Conservation (phyloP, 1,284 basidiomycete species). For the Agroathelia rolfsii region DNA sequence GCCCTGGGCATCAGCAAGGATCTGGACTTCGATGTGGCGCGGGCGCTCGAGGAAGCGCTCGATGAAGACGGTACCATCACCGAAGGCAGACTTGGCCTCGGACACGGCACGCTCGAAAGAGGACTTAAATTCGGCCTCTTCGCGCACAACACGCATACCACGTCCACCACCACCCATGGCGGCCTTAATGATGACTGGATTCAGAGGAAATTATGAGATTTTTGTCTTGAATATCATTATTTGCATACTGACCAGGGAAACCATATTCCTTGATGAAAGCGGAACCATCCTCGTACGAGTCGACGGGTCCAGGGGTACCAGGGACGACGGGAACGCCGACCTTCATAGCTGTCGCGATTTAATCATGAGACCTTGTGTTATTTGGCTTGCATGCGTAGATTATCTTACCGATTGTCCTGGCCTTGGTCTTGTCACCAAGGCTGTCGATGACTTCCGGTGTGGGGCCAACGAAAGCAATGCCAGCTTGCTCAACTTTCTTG, state of each 20-base stretch:
- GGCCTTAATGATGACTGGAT: conserved; percentile 87
- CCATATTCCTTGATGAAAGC: conserved; percentile 91
- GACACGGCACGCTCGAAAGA: conserved; percentile 90
- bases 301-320: conserved; percentile 93
- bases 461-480: conserved; percentile 95
- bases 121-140: conserved; percentile 84
- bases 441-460: conserved; percentile 95
- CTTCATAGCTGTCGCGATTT: conserved; percentile 53
- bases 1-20: conserved; percentile 84
- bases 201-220: conserved; percentile 1
- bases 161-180: conserved; percentile 98
- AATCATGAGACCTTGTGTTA: conserved; percentile 4
- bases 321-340: conserved; percentile 94
- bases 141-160: conserved; percentile 96
- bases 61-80: conserved; percentile 97
- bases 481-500: conserved; percentile 92
- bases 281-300: conserved; percentile 72
- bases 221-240: no score
- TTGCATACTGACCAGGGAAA: conserved; percentile 78
- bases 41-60: conserved; percentile 96
- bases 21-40: conserved; percentile 95
- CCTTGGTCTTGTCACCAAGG: conserved; percentile 98
- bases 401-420: conserved; percentile 67
- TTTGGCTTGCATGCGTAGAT: conserved; percentile 6
- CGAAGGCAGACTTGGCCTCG: conserved; percentile 94